Conservation (phyloP, 345 rosid species). For the Rhodamnia rubescens region DNA sequence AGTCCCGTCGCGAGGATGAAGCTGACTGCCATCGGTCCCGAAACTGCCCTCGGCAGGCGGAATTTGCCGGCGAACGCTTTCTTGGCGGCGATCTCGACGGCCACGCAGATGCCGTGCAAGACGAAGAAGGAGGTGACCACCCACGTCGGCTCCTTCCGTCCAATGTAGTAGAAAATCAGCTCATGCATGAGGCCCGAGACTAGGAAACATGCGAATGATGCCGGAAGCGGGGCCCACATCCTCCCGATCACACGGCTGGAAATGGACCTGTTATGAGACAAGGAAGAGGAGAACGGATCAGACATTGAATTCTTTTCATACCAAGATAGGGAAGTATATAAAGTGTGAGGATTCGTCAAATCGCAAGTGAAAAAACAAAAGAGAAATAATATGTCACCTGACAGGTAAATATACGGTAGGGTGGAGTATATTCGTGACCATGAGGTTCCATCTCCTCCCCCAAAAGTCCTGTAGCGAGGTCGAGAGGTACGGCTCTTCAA, state of each 20-base stretch:
- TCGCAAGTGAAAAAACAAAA: not conserved
- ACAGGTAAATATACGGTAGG: constrained; percentile 51
- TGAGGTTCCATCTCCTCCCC: constrained; percentile 70
- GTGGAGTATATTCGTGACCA: constrained; percentile 42
- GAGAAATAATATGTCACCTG: not conserved
- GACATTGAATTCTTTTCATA: not conserved
- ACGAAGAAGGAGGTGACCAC: constrained; percentile 43
- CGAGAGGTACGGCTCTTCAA: constrained; percentile 44
- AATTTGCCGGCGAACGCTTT: constrained; percentile 2
- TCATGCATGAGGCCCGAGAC: constrained; percentile 58
- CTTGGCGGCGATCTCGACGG: constrained; percentile 9
- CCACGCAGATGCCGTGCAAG: constrained; percentile 26
- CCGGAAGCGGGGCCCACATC: constrained; percentile 28
- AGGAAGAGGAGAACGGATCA: not conserved
- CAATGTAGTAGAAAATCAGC: constrained; percentile 40
- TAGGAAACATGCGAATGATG: constrained; percentile 26
- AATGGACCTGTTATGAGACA: not conserved
- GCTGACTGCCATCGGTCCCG: constrained; percentile 3
- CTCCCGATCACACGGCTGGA: constrained; percentile 9
- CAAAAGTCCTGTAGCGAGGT: constrained; percentile 74
- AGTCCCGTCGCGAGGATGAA: constrained; percentile 8
- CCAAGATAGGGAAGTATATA: not conserved
- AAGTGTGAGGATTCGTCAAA: not conserved
- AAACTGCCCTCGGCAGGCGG: constrained; percentile 3
- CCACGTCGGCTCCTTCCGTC: constrained; percentile 32